These are phyloP conservation scores for Wickerhamomyces mucosus DNA, from an alignment of 805 yeast genomes.

Conservation along the genomic window DNA sequence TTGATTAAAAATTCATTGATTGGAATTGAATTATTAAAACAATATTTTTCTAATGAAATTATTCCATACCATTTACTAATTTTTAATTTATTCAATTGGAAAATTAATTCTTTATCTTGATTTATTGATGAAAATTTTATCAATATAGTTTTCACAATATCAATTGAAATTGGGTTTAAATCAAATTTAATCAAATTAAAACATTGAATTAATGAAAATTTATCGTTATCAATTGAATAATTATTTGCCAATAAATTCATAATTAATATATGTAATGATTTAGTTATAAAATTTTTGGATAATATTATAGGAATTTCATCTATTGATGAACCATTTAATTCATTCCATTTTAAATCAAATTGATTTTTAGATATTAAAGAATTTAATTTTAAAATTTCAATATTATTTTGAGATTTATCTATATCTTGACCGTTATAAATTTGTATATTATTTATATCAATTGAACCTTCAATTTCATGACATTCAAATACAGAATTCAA, in stretches of 20 bases:
- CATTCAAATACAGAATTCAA: constrained; percentile 31
- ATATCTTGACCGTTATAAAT: constrained; percentile 25
- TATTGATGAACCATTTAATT: constrained; percentile 44
- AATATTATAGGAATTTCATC: constrained; percentile 33
- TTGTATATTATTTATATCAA: constrained; percentile 26
- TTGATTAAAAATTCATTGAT: constrained; percentile 50
- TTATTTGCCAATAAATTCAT: constrained; percentile 30
- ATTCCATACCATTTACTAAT: constrained; percentile 60
- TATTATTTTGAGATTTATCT: constrained; percentile 1
- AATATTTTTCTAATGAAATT: constrained; percentile 33
- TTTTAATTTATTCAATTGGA: constrained; percentile 30
- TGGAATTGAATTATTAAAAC: constrained; percentile 21
- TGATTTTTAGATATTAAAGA: constrained; percentile 49
- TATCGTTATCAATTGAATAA: constrained; percentile 16
- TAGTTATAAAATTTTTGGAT: constrained; percentile 23
- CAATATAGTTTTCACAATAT: constrained; percentile 41
- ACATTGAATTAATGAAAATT: constrained; percentile 22
- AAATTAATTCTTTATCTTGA: constrained; percentile 20
- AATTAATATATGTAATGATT: constrained; percentile 25
- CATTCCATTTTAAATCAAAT: constrained; percentile 43
- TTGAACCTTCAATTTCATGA: constrained; percentile 21
- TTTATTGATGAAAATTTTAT: constrained; percentile 31
- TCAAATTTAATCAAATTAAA: constrained; percentile 21
- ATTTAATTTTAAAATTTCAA: constrained; percentile 26
- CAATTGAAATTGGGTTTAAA: constrained; percentile 30